A percentile compares a stretch with the other conserved stretches of the same genome.
Evolutionary conservation across 495 filamentous ascomycete species (phyloP).

Genomic region (Lophiostoma macrostomum): DNA sequence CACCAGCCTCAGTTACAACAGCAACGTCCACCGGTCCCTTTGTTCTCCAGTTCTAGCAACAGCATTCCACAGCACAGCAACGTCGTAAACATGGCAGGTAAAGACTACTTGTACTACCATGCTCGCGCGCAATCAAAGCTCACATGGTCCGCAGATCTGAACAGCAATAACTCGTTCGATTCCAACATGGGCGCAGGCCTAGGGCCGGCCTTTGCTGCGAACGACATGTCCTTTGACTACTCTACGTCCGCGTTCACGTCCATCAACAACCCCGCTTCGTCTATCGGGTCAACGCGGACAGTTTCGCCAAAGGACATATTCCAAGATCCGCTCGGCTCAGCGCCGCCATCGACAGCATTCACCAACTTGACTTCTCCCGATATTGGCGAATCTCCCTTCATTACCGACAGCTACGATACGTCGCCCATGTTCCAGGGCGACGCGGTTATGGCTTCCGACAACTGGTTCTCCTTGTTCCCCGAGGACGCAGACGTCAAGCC

Average conservation of each 20-base stretch:
- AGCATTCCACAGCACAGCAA: slow-evolving; percentile 11
- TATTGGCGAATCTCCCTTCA: slow-evolving; percentile 52
- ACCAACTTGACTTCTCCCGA: slow-evolving; percentile 83
- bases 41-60: slow-evolving; percentile 45
- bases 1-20: slow-evolving; percentile 33
- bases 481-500: slow-evolving; percentile 39
- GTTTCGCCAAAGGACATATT: slow-evolving; percentile 85
- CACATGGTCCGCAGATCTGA: slow-evolving; percentile 25
- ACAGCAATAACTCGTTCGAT: slow-evolving; percentile 33
- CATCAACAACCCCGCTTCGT: slow-evolving; percentile 30
- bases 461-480: slow-evolving; percentile 70
- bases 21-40: slow-evolving; percentile 54
- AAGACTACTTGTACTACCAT: not conserved
- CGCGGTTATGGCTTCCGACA: slow-evolving; percentile 39
- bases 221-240: slow-evolving; percentile 20
- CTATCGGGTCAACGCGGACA: slow-evolving; percentile 46
- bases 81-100: slow-evolving; percentile 35
- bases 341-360: slow-evolving; percentile 77
- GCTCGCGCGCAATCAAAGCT: slow-evolving; percentile 6
- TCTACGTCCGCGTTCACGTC: slow-evolving; percentile 36
- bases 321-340: slow-evolving; percentile 64
- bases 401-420: slow-evolving; percentile 69
- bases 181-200: slow-evolving; percentile 29
- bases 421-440: slow-evolving; percentile 65
- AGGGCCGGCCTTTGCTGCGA: slow-evolving; percentile 11